phyloP scores from a whole-genome alignment of 257 asterid genomes.

The Nicotiana undulata region DNA sequence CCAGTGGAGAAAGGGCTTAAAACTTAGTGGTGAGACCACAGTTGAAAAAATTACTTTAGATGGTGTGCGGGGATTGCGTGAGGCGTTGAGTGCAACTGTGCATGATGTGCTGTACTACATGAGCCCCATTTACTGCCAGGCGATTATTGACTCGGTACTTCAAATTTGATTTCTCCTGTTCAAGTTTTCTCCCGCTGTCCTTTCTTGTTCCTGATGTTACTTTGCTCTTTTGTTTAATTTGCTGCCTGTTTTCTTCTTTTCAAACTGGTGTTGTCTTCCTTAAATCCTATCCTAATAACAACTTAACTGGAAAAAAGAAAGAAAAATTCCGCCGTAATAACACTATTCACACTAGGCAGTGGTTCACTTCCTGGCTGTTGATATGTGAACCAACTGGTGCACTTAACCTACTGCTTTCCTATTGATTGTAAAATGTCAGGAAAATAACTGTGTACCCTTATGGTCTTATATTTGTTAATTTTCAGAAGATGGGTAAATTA shows the following conservation, averaged over 20 bases:
- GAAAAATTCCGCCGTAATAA: not conserved
- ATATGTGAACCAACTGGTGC: not conserved
- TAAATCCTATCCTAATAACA: not conserved
- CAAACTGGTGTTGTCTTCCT: not conserved
- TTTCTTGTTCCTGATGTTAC: not conserved
- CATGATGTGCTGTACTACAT: slow-evolving; percentile 95
- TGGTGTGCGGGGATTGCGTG: slow-evolving; percentile 91
- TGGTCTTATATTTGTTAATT: not conserved
- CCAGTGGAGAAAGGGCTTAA: slow-evolving; percentile 97
- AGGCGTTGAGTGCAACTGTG: slow-evolving; percentile 92
- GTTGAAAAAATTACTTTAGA: slow-evolving; percentile 84
- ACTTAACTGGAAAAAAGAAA: not conserved
- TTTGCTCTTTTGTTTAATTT: not conserved
- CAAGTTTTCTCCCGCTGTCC: not conserved
- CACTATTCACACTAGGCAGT: not conserved
- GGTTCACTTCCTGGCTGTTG: not conserved
- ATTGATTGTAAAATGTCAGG: not conserved
- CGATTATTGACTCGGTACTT: slow-evolving; percentile 83
- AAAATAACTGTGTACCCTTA: not conserved
- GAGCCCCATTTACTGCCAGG: slow-evolving; percentile 99
- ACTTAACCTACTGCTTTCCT: not conserved
- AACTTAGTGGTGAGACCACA: slow-evolving; percentile 85
- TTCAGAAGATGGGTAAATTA: not conserved
- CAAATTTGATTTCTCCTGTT: slow-evolving; percentile 2
- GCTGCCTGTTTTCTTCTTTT: not conserved